phyloP scores from a whole-genome alignment of 176 grass and related monocot genomes.

The Phyllostachys edulis region DNA sequence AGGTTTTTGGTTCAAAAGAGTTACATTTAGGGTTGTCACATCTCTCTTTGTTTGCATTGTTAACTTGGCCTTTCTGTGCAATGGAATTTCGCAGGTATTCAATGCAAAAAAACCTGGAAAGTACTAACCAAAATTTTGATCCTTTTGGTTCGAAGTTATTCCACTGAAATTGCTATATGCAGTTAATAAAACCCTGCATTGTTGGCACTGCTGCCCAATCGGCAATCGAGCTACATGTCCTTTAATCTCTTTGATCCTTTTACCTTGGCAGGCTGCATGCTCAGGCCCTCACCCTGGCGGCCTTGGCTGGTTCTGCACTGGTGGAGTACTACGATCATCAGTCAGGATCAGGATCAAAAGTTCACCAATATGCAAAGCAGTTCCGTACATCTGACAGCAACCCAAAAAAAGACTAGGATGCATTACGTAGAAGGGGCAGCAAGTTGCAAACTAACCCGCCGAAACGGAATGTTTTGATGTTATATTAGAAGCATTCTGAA shows the following conservation, averaged over 20 bases:
- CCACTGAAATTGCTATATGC: not conserved
- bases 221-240: not conserved
- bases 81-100: not conserved
- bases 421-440: not conserved
- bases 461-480: not conserved
- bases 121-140: not conserved
- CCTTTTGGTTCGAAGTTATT: not conserved
- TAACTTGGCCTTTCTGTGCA: not conserved
- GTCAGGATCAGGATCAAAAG: slow-evolving; percentile 59
- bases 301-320: slow-evolving; percentile 70
- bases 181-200: not conserved
- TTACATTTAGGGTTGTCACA: not conserved
- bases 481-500: not conserved
- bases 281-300: slow-evolving; percentile 86
- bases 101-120: not conserved
- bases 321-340: slow-evolving; percentile 93
- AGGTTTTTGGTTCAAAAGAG: not conserved
- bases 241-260: not conserved
- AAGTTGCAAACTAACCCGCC: not conserved
- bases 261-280: slow-evolving; percentile 67
- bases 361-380: slow-evolving; percentile 71
- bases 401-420: slow-evolving; percentile 45
- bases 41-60: not conserved
- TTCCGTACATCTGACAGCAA: slow-evolving; percentile 30
- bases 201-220: not conserved